Base-by-base conservation (phyloP, 805 yeast genomes). In the Candida maris region DNA sequence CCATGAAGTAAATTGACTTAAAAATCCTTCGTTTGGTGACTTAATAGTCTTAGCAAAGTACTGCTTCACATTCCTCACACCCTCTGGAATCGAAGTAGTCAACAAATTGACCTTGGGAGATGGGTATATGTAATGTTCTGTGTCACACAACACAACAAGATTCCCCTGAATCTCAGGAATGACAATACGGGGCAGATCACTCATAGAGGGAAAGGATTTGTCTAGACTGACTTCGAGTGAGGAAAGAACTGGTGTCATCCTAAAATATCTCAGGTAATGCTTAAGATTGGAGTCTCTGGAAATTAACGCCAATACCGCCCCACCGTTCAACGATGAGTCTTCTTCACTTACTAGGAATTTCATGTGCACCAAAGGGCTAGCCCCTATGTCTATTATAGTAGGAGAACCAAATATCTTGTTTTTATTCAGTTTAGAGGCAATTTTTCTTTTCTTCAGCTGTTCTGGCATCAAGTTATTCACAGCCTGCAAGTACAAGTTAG, bases 341-440 rank as follows among this genome's bases (percentile, higher is more conserved):
- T 27, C 17, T 13, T 18, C 14, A 2, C 42, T 19, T 26, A 24
- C 19, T 13, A 47, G 37, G 19, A 52, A 45, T 18, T 33, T 35
- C 6, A 48, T 30, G 16, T 33, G 27, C 8, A 39, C 32, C 2
- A 55, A 36, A 2, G 39, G 39, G 35, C 39, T 41, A 3, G 39
- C 5, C 0, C 53, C 54, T 14, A 54, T 28, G 13, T 33, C 29
- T 5, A 49, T 13, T 2, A 39, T 30, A 9, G 15, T 21, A 2
- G 57, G 57, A 5, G 35, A 19, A 14, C 43, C 52, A 24, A 54
- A 43, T 10, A 54, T 31, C 22, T 30, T 35, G 28, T 46, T 44
- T n/a, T 34, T 20, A 4, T 22, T 27, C 17, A 49, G 19, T 6
- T 34, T 35, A 0, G 41, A 21, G 2, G 48, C 40, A n/a, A 35